Evolutionary conservation across 441 rosid genomes (phyloP).

Genomic region (Jatropha multifida): DNA sequence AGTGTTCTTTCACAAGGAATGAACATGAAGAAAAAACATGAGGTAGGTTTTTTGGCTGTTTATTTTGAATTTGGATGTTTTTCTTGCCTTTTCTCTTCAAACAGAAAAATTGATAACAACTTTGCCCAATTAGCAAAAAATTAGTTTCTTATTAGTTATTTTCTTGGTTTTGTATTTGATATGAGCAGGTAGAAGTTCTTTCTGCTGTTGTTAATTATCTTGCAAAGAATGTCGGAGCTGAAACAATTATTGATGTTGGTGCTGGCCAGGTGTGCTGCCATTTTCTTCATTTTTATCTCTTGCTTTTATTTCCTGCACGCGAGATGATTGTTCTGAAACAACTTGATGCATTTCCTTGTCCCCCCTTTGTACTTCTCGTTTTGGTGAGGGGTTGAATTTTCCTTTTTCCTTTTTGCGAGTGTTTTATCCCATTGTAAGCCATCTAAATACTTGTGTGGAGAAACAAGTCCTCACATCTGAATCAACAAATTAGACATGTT

Average conservation of each 20-base stretch:
- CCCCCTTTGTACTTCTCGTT: not conserved
- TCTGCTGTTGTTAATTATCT: slow-evolving; percentile 69
- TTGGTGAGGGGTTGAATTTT: not conserved
- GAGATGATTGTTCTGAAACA: slow-evolving; percentile 9
- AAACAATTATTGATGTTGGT: slow-evolving; percentile 77
- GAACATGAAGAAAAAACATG: slow-evolving; percentile 88
- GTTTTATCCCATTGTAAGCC: not conserved
- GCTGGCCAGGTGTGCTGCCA: slow-evolving; percentile 73
- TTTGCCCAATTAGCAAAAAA: not conserved
- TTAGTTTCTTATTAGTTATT: not conserved
- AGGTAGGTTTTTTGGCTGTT: slow-evolving; percentile 41
- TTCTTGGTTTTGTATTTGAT: slow-evolving; percentile 2
- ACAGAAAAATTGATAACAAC: not conserved
- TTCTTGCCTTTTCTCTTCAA: not conserved
- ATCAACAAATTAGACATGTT: not conserved
- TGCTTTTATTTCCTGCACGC: slow-evolving; percentile 1
- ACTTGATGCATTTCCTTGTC: not conserved
- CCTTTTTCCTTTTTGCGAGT: too few relatives aligned
- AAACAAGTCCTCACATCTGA: not conserved
- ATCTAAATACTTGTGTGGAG: not conserved
- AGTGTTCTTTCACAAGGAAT: slow-evolving; percentile 83
- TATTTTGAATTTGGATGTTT: not conserved
- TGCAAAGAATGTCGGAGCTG: slow-evolving; percentile 50
- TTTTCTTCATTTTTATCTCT: not conserved
- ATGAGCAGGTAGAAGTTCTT: slow-evolving; percentile 77